phyloP scores from a whole-genome alignment of 2,329 filamentous ascomycete species.

The Cryphonectria nitschkei region DNA sequence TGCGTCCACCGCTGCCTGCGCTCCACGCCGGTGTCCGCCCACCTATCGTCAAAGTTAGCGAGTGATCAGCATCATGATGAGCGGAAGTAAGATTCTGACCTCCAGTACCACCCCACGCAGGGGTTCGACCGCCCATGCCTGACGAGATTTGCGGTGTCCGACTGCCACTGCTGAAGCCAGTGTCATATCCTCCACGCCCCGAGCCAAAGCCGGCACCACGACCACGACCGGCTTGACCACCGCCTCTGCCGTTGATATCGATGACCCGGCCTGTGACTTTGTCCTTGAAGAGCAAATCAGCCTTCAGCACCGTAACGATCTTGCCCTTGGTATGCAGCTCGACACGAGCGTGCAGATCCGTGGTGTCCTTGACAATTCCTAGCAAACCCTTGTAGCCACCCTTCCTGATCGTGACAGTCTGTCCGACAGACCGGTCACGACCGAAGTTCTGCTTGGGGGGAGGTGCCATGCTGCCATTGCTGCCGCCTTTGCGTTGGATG shows the following conservation, averaged over 20 bases:
- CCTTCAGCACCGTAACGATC: conserved; percentile 81
- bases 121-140: conserved; percentile 67
- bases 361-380: conserved; percentile 94
- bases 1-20: conserved; percentile 61
- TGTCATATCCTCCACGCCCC: conserved; percentile 38
- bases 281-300: conserved; percentile 84
- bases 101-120: conserved; percentile 70
- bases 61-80: conserved; percentile 1
- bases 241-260: conserved; percentile 63
- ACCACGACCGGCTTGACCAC: conserved; percentile 44
- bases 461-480: conserved; percentile 63
- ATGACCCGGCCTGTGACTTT: conserved; percentile 78
- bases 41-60: conserved; percentile 51
- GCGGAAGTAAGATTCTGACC: conserved; percentile 55
- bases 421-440: conserved; percentile 83
- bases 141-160: conserved; percentile 68
- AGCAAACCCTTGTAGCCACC: conserved; percentile 91
- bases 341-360: conserved; percentile 81
- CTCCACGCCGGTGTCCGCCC: conserved; percentile 67
- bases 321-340: conserved; percentile 96
- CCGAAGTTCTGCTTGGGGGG: conserved; percentile 69
- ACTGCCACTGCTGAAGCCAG: conserved; percentile 66
- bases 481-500: conserved; percentile 68
- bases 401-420: conserved; percentile 86
- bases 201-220: conserved; percentile 45